These are phyloP conservation scores for Starmerella sp. DNA, from an alignment of 805 yeast species.

Conservation along the genomic window DNA sequence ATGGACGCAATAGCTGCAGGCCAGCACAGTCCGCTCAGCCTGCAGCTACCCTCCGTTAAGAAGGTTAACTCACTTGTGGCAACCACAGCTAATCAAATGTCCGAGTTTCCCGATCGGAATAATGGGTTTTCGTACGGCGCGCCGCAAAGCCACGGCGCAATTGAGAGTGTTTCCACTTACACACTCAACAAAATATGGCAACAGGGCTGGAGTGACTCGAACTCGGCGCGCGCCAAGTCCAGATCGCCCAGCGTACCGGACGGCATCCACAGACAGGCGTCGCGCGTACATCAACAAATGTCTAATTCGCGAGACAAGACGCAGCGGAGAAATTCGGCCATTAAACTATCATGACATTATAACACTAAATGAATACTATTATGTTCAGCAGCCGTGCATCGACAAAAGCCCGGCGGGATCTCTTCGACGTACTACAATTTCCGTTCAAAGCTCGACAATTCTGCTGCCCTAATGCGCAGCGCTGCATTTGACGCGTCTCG, in stretches of 20 bases:
- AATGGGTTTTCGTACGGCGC: conserved; percentile 2
- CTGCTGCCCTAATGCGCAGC: too few relatives aligned
- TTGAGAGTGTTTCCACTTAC: conserved; percentile 16
- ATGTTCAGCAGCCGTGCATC: too few relatives aligned
- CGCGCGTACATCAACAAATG: conserved; percentile 11
- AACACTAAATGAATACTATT: background rate
- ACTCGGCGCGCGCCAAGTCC: background rate
- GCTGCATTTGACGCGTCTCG: too few relatives aligned
- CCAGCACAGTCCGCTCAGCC: background rate
- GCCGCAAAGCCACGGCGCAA: conserved; percentile 11
- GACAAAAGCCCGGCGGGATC: too few relatives aligned
- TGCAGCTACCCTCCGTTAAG: conserved; percentile 12
- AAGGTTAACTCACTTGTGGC: conserved; percentile 21
- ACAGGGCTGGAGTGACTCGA: conserved; percentile 21
- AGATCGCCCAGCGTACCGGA: background rate
- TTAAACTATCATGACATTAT: background rate
- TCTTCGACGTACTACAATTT: too few relatives aligned
- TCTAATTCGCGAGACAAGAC: background rate
- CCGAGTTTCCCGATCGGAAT: conserved; percentile 16
- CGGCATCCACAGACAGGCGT: conserved; percentile 8
- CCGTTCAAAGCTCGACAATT: too few relatives aligned
- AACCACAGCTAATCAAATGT: conserved; percentile 22
- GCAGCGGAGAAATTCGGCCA: background rate
- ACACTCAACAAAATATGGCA: conserved; percentile 22
- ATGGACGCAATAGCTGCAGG: background rate